Percentiles rank a stretch among this genome's conserved stretches.
Evolutionary conservation across 2,329 filamentous ascomycete species (phyloP).

Genomic region (Fusarium sublunatum): DNA sequence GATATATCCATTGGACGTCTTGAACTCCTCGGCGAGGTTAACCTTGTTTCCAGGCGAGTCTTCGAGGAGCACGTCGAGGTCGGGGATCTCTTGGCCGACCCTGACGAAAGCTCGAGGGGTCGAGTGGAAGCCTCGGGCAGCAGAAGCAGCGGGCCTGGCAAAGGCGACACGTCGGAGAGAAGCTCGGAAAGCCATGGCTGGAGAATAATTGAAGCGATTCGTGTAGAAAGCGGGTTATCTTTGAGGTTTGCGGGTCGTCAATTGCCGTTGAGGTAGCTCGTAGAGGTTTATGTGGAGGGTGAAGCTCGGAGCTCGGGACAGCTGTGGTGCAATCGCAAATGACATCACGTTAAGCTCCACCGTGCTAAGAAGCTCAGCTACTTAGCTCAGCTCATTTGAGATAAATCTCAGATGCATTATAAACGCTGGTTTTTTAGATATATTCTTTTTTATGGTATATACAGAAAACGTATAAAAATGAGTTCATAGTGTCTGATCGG

Average conservation of each 20-base stretch:
- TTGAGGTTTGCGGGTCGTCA: conserved; percentile 12
- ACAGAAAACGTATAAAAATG: no score
- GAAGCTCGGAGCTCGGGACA: conserved; percentile 30
- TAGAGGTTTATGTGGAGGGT: conserved; percentile 20
- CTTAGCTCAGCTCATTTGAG: neutral
- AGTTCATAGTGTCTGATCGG: no score
- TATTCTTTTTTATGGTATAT: no score
- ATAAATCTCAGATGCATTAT: no score
- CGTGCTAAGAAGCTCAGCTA: conserved; percentile 10
- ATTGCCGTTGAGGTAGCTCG: conserved; percentile 26
- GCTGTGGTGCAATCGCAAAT: conserved; percentile 22
- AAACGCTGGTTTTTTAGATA: no score
- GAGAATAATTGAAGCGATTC: conserved; percentile 1
- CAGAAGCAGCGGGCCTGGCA: conserved; percentile 45
- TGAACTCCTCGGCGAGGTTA: conserved; percentile 82
- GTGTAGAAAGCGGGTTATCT: conserved; percentile 9
- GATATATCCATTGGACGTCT: conserved; percentile 78
- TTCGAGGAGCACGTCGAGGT: conserved; percentile 82
- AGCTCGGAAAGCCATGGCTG: conserved; percentile 53
- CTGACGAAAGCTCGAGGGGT: conserved; percentile 73
- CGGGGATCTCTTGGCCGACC: conserved; percentile 82
- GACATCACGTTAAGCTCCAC: conserved; percentile 43
- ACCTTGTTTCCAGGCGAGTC: conserved; percentile 92
- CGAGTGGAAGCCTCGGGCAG: conserved; percentile 68
- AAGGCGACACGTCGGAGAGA: conserved; percentile 50